Evolutionary conservation across 2,329 filamentous ascomycete genomes (phyloP), one percentile per base, ranked within the genome.

Genomic region (Calycina marina): DNA sequence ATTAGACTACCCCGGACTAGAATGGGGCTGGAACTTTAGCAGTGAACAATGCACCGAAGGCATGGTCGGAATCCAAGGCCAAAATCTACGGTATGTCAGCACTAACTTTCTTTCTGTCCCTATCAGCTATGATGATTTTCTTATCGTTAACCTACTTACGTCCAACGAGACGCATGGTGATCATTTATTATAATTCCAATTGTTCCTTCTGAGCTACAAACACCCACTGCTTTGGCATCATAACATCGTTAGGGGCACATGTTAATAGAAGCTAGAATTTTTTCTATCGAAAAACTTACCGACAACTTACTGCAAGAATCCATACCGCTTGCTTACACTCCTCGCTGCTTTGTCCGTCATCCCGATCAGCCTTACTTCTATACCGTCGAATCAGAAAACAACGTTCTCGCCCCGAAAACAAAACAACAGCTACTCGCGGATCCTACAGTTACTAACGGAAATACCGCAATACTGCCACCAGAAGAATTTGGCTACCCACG

Each of bases 11-110:
- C 75, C 78, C 32, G 76, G 79, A 25, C 69, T 98, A 16, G 85
- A 93, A 55, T 94, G 84, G 65, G 86, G 82, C 3, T 93, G 86
- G 78, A 93, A 90, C 48, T 96, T 98, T 52, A 88, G 82, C 55
- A 93, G 86, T 51, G 84, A 93, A 53, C 82, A 93, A 55, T 93
- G 86, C 48, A 75, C 80, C 26, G 82, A 94, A 57, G 86, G 86
- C 35, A 88, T 94, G 65, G 88, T 94, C 33, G 86, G 85, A 38
- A 88, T 94, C 39, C 82, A 92, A 58, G 83, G 77, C 29, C 80
- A 88, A 55, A 90, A 84, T 52, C 57, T 93, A 44, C 71, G 84
- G 85, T 93, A 74, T 40, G 69, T 61, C 40, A 30, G 29, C 4
- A 13, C 56, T 59, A 59, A 34, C 42, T 37, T 40, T 39, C 41